These are phyloP conservation scores for Trematosphaeria pertusa DNA, from an alignment of 2,329 filamentous ascomycete species.

Conservation along the genomic window DNA sequence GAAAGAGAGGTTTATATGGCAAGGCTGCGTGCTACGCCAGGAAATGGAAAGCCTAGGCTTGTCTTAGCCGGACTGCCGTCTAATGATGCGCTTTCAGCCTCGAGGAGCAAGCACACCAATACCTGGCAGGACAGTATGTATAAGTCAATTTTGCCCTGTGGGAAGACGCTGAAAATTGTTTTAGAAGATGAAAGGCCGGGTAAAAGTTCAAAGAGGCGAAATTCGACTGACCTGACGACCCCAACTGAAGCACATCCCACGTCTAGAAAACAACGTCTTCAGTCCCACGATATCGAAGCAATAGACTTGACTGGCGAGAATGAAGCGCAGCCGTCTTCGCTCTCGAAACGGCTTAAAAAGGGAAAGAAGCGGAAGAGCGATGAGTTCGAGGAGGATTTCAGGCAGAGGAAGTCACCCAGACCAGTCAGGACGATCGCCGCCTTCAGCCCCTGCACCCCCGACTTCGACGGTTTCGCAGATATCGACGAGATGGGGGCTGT, in stretches of 20 bases:
- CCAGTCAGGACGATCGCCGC: constrained; percentile 17
- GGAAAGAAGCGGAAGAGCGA: constrained; percentile 56
- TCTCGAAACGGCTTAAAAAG: constrained; percentile 21
- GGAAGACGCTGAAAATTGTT: not conserved
- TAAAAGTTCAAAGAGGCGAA: not conserved
- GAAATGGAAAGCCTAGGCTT: constrained; percentile 48
- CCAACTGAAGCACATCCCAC: constrained; percentile 10
- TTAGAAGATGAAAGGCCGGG: not conserved
- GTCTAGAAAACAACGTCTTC: constrained; percentile 14
- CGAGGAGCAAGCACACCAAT: constrained; percentile 9
- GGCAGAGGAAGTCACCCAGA: constrained; percentile 23
- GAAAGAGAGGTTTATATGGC: constrained; percentile 48
- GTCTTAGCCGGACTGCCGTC: constrained; percentile 35
- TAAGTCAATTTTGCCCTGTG: too few species aligned
- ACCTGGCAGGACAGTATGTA: too few species aligned
- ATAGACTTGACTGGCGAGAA: constrained; percentile 47
- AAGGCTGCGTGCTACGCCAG: constrained; percentile 51
- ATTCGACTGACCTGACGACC: constrained; percentile 12
- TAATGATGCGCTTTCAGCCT: constrained; percentile 13
- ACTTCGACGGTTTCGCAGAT: constrained; percentile 41
- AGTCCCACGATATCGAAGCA: constrained; percentile 35
- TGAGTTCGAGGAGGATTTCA: constrained; percentile 46
- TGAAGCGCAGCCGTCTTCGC: constrained; percentile 24
- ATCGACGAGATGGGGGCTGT: constrained; percentile 47
- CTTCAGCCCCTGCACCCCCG: constrained; percentile 19